Percentiles rank a stretch among this genome's conserved stretches.
phyloP scores from a whole-genome alignment of 805 yeast genomes.

The Saccharomyces jurei region DNA sequence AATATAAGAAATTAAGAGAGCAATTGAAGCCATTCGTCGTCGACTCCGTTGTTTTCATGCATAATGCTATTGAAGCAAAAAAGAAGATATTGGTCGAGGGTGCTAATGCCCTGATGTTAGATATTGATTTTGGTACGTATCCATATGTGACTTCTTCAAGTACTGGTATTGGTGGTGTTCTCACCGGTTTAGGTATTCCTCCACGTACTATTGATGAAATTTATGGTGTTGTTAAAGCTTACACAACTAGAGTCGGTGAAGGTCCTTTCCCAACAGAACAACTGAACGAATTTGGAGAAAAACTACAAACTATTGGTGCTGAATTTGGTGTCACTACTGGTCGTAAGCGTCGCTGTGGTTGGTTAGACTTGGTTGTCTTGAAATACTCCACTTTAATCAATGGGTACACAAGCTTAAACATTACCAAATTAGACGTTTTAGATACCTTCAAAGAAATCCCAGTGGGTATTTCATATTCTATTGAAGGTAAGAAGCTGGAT shows the following conservation, averaged over 20 bases:
- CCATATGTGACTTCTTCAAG: conserved; percentile 94
- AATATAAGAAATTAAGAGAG: conserved; percentile 68
- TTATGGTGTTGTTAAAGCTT: conserved; percentile 96
- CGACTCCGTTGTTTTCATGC: conserved; percentile 81
- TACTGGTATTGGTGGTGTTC: conserved; percentile 96
- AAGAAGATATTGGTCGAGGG: conserved; percentile 93
- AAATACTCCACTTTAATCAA: conserved; percentile 86
- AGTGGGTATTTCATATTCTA: conserved; percentile 76
- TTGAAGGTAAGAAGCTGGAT: conserved; percentile 65
- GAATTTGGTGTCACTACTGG: conserved; percentile 98
- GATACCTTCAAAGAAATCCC: conserved; percentile 83
- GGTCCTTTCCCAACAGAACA: conserved; percentile 99
- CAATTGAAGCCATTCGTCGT: conserved; percentile 82
- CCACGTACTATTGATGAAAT: conserved; percentile 73
- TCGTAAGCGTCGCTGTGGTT: conserved; percentile 97
- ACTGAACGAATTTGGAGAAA: conserved; percentile 77
- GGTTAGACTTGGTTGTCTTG: conserved; percentile 94
- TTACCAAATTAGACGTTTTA: conserved; percentile 91
- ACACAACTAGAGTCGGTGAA: conserved; percentile 97
- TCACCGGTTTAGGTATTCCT: conserved; percentile 95
- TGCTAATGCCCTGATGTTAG: conserved; percentile 96
- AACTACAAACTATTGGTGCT: conserved; percentile 84
- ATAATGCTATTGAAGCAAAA: conserved; percentile 61
- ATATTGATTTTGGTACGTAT: conserved; percentile 94
- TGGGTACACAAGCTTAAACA: conserved; percentile 90